A percentile compares a stretch with the other conserved stretches of the same genome.
phyloP scores from a whole-genome alignment of 148 eudicot species.

The Linanthus parryae region DNA sequence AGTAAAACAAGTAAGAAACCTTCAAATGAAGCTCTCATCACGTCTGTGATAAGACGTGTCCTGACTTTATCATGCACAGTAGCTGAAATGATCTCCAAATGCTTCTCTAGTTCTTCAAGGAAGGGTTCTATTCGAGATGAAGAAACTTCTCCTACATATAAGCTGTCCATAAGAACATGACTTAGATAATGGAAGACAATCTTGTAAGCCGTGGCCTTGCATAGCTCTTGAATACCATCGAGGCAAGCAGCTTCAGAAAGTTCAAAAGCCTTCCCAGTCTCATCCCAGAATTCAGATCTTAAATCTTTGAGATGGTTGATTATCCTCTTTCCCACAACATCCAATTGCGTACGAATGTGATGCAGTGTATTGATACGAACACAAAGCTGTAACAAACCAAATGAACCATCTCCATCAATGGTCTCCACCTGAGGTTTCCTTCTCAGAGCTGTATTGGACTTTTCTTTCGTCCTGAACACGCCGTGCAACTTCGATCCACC shows the following conservation, averaged over 20 bases:
- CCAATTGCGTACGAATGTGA: conserved; percentile 52
- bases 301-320: conserved; percentile 42
- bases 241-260: conserved; percentile 55
- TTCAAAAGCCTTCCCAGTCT: conserved; percentile 41
- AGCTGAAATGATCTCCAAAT: conserved; percentile 57
- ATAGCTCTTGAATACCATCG: conserved; percentile 64
- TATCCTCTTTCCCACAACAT: conserved; percentile 52
- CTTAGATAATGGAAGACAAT: conserved; percentile 60
- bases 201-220: conserved; percentile 65
- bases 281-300: conserved; percentile 32
- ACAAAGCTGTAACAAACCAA: conserved; percentile 56
- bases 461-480: conserved; percentile 66
- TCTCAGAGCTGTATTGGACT: conserved; percentile 30
- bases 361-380: conserved; percentile 81
- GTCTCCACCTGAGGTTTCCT: conserved; percentile 49
- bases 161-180: conserved; percentile 56
- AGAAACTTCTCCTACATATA: conserved; percentile 61
- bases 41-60: conserved; percentile 67
- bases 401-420: conserved; percentile 32
- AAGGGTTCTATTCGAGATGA: conserved; percentile 69
- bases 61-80: conserved; percentile 73
- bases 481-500: conserved; percentile 55
- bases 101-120: conserved; percentile 63
- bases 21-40: conserved; percentile 87
- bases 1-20: conserved; percentile 85